A percentile compares a stretch with the other conserved stretches of the same genome.
These are phyloP conservation scores for Heliosperma pusillum DNA, from an alignment of 148 eudicot genomes.

Conservation along the genomic window DNA sequence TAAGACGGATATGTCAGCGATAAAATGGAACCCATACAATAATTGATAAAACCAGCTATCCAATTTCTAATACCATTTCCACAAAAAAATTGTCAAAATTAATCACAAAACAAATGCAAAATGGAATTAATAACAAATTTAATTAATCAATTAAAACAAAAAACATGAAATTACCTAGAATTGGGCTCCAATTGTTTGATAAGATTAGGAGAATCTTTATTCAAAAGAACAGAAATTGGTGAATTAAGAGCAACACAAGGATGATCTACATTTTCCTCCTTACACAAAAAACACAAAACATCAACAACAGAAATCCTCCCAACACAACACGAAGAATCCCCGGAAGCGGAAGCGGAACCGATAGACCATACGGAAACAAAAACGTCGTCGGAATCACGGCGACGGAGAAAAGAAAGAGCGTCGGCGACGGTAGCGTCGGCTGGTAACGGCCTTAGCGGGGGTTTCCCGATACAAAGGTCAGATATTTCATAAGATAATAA, in stretches of 20 bases:
- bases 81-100: no score
- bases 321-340: constrained; percentile 36
- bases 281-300: constrained; percentile 57
- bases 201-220: constrained; percentile 24
- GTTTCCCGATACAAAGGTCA: constrained; percentile 87
- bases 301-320: constrained; percentile 68
- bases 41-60: no score
- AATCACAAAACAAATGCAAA: no score
- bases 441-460: constrained; percentile 54
- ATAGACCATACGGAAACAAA: constrained; percentile 50
- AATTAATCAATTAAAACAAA: neutral
- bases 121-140: no score
- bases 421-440: constrained; percentile 51
- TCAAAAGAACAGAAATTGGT: constrained; percentile 43
- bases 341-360: neutral
- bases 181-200: constrained; percentile 65
- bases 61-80: no score
- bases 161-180: constrained; percentile 45
- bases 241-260: constrained; percentile 47
- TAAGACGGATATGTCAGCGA: no score
- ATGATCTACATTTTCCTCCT: constrained; percentile 37
- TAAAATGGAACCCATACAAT: no score
- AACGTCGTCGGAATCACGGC: constrained; percentile 45
- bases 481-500: constrained; percentile 53
- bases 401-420: constrained; percentile 55